phyloP scores from a whole-genome alignment of 495 filamentous ascomycete species.

The Lophiotrema nucula region DNA sequence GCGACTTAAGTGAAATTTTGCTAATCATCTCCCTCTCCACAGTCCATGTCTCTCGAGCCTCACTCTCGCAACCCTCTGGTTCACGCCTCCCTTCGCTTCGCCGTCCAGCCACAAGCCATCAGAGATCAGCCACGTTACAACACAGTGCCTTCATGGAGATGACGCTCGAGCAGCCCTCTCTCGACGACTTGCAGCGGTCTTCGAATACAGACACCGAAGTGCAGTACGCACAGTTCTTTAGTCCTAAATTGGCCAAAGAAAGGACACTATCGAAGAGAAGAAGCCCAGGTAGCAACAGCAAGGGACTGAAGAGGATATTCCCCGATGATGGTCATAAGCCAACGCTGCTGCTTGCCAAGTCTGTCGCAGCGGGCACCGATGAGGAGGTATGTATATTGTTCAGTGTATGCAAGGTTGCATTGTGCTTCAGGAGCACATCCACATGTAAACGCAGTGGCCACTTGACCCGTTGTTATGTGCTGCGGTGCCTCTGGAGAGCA shows the following conservation, averaged over 20 bases:
- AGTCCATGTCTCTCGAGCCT: conserved; percentile 50
- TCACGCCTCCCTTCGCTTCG: conserved; percentile 61
- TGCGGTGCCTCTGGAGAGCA: too few relatives aligned
- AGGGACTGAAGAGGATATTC: conserved; percentile 39
- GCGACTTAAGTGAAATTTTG: too few relatives aligned
- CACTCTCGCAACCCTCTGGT: conserved; percentile 45
- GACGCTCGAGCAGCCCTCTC: conserved; percentile 29
- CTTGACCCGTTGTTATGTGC: too few relatives aligned
- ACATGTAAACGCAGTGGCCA: too few relatives aligned
- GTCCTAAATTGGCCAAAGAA: conserved; percentile 34
- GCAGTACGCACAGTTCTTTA: conserved; percentile 41
- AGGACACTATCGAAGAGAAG: conserved; percentile 31
- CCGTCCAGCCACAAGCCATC: conserved; percentile 83
- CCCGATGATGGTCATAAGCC: conserved; percentile 39
- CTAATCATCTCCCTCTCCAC: too few relatives aligned
- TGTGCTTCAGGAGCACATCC: too few relatives aligned
- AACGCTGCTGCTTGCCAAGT: conserved; percentile 37
- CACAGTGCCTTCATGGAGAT: conserved; percentile 39
- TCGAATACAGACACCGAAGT: conserved; percentile 17
- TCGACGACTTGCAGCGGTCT: conserved; percentile 3
- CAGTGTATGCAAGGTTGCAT: too few relatives aligned
- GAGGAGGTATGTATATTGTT: too few relatives aligned
- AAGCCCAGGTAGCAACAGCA: conserved; percentile 29
- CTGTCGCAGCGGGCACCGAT: conserved; percentile 26
- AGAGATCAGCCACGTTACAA: conserved; percentile 70